These are phyloP conservation scores for Sechiopsis laciniata DNA, from an alignment of 306 rosid species.

Conservation along the genomic window DNA sequence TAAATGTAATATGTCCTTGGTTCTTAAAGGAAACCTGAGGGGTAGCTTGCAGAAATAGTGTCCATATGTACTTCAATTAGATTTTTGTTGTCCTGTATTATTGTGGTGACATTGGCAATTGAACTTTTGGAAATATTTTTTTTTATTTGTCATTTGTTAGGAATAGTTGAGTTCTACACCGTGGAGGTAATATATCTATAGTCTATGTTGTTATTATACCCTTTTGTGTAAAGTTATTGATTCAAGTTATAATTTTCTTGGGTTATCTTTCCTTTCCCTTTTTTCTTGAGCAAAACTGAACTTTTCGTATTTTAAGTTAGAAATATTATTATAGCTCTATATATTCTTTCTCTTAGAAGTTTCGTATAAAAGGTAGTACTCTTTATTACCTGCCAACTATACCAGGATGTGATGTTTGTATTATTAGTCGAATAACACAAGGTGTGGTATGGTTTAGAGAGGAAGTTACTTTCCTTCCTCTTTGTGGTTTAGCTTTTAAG, in stretches of 20 bases:
- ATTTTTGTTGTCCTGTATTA: slow-evolving; percentile 30
- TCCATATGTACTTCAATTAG: slow-evolving; percentile 49
- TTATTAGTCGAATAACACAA: slow-evolving; percentile 74
- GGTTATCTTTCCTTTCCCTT: slow-evolving; percentile 22
- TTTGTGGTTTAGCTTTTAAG: slow-evolving; percentile 9
- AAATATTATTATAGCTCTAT: slow-evolving; percentile 16
- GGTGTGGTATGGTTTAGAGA: slow-evolving; percentile 58
- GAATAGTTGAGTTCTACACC: slow-evolving; percentile 36
- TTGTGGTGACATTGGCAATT: slow-evolving; percentile 40
- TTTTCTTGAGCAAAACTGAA: slow-evolving; percentile 20
- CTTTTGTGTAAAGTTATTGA: slow-evolving; percentile 43
- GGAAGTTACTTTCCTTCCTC: slow-evolving; percentile 40
- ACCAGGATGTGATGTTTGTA: slow-evolving; percentile 84
- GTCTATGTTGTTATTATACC: slow-evolving; percentile 36
- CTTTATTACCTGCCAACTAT: slow-evolving; percentile 47
- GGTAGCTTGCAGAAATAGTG: slow-evolving; percentile 43
- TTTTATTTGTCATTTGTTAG: slow-evolving; percentile 38
- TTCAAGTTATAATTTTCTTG: slow-evolving; percentile 41
- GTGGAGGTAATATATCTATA: slow-evolving; percentile 39
- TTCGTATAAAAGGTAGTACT: slow-evolving; percentile 47
- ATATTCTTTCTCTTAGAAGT: slow-evolving; percentile 31
- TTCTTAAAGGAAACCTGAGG: slow-evolving; percentile 47
- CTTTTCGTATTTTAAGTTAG: slow-evolving; percentile 31
- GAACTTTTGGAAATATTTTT: slow-evolving; percentile 31
- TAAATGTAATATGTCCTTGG: slow-evolving; percentile 60